Percentiles rank a stretch among this genome's conserved stretches.
Evolutionary conservation across 176 grass and related monocot species (phyloP).

Genomic region (Otatea glauca): DNA sequence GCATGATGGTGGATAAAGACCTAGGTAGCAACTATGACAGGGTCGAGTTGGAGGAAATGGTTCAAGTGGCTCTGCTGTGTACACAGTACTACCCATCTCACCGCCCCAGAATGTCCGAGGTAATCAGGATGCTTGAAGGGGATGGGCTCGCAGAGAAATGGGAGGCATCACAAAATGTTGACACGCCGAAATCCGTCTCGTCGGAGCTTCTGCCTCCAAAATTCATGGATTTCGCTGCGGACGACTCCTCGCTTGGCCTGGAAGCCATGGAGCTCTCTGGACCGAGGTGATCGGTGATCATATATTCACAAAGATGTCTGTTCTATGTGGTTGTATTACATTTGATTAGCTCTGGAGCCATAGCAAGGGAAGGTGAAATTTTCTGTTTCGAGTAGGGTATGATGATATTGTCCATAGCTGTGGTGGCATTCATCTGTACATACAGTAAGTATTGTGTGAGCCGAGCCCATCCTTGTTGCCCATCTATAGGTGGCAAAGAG

Average conservation of each 20-base stretch:
- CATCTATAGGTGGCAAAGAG: constrained; percentile 51
- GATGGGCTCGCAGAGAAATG: constrained; percentile 95
- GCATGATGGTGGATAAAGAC: constrained; percentile 85
- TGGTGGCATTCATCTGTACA: constrained; percentile 63
- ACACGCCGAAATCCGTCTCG: constrained; percentile 61
- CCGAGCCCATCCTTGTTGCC: constrained; percentile 48
- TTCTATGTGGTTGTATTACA: neutral
- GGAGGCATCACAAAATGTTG: constrained; percentile 77
- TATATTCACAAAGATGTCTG: neutral
- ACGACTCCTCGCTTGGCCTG: constrained; percentile 79
- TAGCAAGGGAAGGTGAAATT: neutral
- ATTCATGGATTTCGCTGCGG: constrained; percentile 65
- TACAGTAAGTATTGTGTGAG: constrained; percentile 40
- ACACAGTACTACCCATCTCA: constrained; percentile 82
- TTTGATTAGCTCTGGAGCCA: constrained; percentile 2
- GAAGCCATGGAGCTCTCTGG: constrained; percentile 97
- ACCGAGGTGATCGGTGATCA: constrained; percentile 53
- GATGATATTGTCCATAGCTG: constrained; percentile 44
- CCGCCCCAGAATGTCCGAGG: constrained; percentile 89
- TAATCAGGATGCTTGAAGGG: constrained; percentile 93
- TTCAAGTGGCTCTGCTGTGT: constrained; percentile 87
- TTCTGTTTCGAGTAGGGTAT: neutral
- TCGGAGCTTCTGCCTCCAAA: constrained; percentile 64
- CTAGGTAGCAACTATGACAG: constrained; percentile 70
- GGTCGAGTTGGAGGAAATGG: constrained; percentile 91